Conservation (phyloP, 2,329 filamentous ascomycete genomes). For the Neophaeococcomyces aloes region DNA sequence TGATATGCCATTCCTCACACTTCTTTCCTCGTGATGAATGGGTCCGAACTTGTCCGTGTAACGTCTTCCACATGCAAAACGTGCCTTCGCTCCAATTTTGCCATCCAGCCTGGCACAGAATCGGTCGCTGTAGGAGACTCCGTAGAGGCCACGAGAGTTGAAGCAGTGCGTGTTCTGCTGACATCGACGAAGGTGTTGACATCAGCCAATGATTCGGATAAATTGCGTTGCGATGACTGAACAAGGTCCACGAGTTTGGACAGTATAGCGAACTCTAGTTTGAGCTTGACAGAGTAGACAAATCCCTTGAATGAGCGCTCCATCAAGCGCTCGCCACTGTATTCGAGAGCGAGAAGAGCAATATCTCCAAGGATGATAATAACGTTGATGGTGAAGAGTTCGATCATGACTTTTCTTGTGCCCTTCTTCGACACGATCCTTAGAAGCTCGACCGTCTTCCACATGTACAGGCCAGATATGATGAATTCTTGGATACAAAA, state of each 20-base stretch:
- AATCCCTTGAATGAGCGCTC: conserved; percentile 34
- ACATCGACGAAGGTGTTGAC: conserved; percentile 8
- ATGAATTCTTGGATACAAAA: conserved; percentile 38
- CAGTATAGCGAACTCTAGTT: conserved; percentile 47
- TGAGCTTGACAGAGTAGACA: conserved; percentile 33
- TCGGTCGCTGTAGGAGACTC: too few species aligned
- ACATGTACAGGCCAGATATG: conserved; percentile 43
- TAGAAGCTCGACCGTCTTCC: conserved; percentile 37
- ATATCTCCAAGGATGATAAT: conserved; percentile 38
- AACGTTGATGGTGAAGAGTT: conserved; percentile 44
- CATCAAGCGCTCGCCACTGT: conserved; percentile 30
- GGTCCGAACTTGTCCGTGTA: not conserved
- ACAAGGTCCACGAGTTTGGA: conserved; percentile 31
- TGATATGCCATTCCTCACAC: not conserved
- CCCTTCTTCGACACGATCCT: conserved; percentile 33
- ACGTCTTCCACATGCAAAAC: too few species aligned
- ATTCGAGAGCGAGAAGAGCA: conserved; percentile 31
- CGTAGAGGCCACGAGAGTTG: too few species aligned
- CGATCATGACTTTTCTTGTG: conserved; percentile 38
- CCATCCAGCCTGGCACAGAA: too few species aligned
- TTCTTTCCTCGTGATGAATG: conserved; percentile 3
- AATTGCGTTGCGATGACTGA: conserved; percentile 4
- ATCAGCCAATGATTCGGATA: conserved; percentile 5
- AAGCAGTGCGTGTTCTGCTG: not conserved
- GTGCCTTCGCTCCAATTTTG: too few species aligned